Evolutionary conservation across 106 monocot species (phyloP), one percentile per base, ranked within the genome.

Genomic region (Allium sativum): DNA sequence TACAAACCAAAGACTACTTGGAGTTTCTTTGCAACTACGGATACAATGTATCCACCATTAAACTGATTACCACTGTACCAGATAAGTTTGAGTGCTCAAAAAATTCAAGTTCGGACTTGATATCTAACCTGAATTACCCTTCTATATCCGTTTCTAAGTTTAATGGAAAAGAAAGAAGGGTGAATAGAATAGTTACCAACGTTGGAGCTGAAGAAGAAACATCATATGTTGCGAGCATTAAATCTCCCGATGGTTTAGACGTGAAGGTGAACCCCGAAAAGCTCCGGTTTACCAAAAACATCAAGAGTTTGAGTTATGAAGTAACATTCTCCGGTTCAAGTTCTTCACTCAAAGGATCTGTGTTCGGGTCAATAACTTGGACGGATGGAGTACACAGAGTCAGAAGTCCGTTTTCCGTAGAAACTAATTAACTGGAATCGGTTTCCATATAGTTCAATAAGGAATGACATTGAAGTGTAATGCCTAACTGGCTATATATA

Each of bases 11-110:
- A 7, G 87, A 84, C 48, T 84, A 87, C 53, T 48, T 92, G 22
- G 81, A 69, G 19, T 92, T 92, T 52, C 74, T 92, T 16, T 92
- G 92, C 74, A 74, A 92, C 81, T 87, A 84, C 31, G 92, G 87
- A 12, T 92, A 87, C 69, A 15, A 69, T 17, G n/a, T 76, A 48
- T 55, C 74, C 10, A 78, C 48, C 3, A 81, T 92, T 48, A 77
- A 66, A n/a, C 69, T 67, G 2, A 84, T 92, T 40, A 53, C 83
- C 20, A 48, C 18, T 2, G 58, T 70, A 14, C 68, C 81, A 10
- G 57, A 72, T 42, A 78, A 74, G 51, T 92, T 81, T 41, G 18
- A 71, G 8, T 92, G 92, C 78, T 68, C 76, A 0, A 68, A 64
- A 18, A 87, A 84, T 58, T 67, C 84, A 3, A 92, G 81, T 59